Percentiles rank a stretch among this genome's conserved stretches.
Evolutionary conservation across 1,139 yeast species (phyloP).

Genomic region (Nadsonia commutata): DNA sequence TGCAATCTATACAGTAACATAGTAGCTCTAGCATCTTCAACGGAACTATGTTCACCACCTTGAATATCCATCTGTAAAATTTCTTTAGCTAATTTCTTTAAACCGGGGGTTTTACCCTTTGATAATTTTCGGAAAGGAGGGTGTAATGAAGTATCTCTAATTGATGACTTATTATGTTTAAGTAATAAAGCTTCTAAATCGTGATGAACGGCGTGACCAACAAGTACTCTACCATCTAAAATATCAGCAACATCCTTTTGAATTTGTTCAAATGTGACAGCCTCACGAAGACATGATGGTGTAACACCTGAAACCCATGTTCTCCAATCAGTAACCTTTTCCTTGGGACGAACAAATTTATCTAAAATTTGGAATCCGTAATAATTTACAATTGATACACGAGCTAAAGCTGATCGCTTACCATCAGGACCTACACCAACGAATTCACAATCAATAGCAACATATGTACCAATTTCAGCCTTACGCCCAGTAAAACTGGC

Average conservation of each 20-base stretch:
- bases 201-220: slow-evolving; percentile 77
- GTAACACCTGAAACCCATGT: slow-evolving; percentile 89
- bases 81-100: slow-evolving; percentile 49
- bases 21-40: slow-evolving; percentile 81
- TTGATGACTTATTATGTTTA: slow-evolving; percentile 48
- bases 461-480: slow-evolving; percentile 39
- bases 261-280: slow-evolving; percentile 51
- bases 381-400: slow-evolving; percentile 77
- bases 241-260: slow-evolving; percentile 41
- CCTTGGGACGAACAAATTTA: slow-evolving; percentile 58
- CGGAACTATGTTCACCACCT: slow-evolving; percentile 65
- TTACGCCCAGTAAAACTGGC: slow-evolving; percentile 1
- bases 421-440: slow-evolving; percentile 81
- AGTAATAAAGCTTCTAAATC: slow-evolving; percentile 57
- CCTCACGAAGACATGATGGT: slow-evolving; percentile 52
- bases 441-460: slow-evolving; percentile 88
- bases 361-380: slow-evolving; percentile 63
- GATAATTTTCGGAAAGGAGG: slow-evolving; percentile 43
- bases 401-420: slow-evolving; percentile 53
- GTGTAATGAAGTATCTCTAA: slow-evolving; percentile 64
- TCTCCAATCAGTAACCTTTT: slow-evolving; percentile 76
- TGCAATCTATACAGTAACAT: slow-evolving; percentile 60
- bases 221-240: slow-evolving; percentile 31
- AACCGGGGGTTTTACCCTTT: slow-evolving; percentile 55
- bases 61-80: slow-evolving; percentile 54